Evolutionary conservation across 176 grass and related monocot species (phyloP).

Genomic region (Lolium rigidum): DNA sequence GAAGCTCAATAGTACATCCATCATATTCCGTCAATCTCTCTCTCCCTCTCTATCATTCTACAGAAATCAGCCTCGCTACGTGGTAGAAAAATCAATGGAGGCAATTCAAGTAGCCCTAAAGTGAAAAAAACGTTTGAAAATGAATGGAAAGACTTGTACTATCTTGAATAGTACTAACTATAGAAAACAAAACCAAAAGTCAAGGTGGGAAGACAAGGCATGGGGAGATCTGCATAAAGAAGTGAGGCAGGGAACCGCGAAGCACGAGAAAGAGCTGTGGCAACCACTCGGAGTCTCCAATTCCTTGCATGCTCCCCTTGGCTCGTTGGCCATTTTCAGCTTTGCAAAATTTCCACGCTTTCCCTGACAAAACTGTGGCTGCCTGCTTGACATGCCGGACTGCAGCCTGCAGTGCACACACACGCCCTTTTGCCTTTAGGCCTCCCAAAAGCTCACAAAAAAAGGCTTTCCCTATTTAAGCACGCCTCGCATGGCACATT

Average conservation of each 20-base stretch:
- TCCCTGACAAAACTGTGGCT: constrained; percentile 54
- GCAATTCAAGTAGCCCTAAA: too few species aligned
- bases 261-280: constrained; percentile 62
- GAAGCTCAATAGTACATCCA: too few species aligned
- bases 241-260: constrained; percentile 31
- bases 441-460: constrained; percentile 51
- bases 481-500: constrained; percentile 46
- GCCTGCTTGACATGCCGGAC: constrained; percentile 55
- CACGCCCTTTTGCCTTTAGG: constrained; percentile 41
- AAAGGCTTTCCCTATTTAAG: constrained; percentile 68
- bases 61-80: too few species aligned
- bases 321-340: constrained; percentile 44
- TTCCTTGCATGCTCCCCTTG: constrained; percentile 37
- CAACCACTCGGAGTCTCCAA: constrained; percentile 25
- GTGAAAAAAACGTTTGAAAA: neutral
- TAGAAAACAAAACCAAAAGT: neutral
- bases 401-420: constrained; percentile 42
- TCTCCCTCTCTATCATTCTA: too few species aligned
- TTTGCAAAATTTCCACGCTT: constrained; percentile 54
- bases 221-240: neutral
- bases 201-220: neutral
- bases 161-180: neutral
- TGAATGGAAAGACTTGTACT: neutral
- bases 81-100: too few species aligned
- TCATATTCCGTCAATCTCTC: too few species aligned